A percentile compares a stretch with the other conserved stretches of the same genome.
Evolutionary conservation across 2,329 filamentous ascomycete genomes (phyloP).

Genomic region (Blastomyces percursus): DNA sequence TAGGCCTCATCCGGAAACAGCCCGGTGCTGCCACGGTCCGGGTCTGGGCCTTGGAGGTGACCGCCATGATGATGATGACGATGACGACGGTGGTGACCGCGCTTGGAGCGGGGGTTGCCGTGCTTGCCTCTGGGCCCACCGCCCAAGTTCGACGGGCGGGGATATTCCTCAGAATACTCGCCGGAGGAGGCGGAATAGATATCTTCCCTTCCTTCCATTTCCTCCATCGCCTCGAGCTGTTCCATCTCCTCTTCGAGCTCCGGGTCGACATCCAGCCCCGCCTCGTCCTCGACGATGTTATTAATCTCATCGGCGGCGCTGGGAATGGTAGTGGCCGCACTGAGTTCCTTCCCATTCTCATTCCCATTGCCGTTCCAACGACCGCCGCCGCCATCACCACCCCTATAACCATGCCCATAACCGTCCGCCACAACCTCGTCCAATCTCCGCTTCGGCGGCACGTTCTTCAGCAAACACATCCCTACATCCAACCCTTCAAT

Average conservation of each 20-base stretch:
- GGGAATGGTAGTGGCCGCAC: not conserved
- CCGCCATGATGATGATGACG: not conserved
- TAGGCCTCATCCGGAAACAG: not conserved
- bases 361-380: not conserved
- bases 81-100: not conserved
- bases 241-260: not conserved
- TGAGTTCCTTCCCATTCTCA: not conserved
- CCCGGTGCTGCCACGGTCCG: no score
- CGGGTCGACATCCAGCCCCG: not conserved
- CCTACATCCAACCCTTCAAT: conserved; percentile 67
- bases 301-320: not conserved
- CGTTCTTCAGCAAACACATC: conserved; percentile 55
- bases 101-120: not conserved
- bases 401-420: conserved; percentile 14
- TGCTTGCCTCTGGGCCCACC: not conserved
- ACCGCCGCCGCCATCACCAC: conserved; percentile 21
- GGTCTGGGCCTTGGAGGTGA: not conserved
- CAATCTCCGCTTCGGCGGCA: conserved; percentile 60
- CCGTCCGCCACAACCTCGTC: conserved; percentile 29
- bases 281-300: not conserved
- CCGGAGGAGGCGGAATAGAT: not conserved
- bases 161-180: not conserved
- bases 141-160: not conserved
- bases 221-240: not conserved
- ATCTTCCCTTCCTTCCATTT: not conserved